phyloP scores from a whole-genome alignment of 108 stramenopile species.

The Nannochloropsis salina region DNA sequence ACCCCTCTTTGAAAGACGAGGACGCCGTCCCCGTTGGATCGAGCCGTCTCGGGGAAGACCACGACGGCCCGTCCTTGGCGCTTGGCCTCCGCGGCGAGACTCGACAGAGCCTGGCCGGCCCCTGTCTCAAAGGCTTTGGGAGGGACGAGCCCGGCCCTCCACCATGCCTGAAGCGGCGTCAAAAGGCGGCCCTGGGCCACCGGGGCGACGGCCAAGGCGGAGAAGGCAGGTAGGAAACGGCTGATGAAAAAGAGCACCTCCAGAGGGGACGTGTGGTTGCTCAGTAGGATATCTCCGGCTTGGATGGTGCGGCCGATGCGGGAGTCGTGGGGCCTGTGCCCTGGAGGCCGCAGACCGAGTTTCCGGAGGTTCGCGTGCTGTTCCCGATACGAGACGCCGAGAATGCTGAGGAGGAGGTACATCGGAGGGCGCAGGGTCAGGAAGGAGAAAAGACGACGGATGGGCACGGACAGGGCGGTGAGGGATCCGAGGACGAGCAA shows the following conservation, averaged over 20 bases:
- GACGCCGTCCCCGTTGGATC: not conserved
- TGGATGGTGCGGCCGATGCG: not conserved
- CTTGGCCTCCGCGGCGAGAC: not conserved
- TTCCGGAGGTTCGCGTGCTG: constrained; percentile 6
- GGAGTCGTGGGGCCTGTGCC: not conserved
- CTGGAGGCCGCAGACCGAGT: constrained; percentile 15
- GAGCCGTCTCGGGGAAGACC: not conserved
- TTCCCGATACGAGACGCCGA: not conserved
- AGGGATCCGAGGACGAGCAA: not conserved
- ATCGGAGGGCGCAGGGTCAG: not conserved
- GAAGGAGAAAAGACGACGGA: not conserved
- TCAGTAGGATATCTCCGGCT: not conserved
- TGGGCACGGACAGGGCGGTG: not conserved
- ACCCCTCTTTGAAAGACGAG: not conserved
- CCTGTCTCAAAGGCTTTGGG: not conserved
- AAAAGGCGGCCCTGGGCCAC: not conserved
- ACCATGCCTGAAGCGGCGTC: not conserved
- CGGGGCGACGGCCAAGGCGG: not conserved
- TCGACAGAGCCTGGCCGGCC: not conserved
- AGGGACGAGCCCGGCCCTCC: not conserved
- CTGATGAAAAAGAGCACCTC: constrained; percentile 10
- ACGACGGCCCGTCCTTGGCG: not conserved
- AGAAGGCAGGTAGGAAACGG: not conserved
- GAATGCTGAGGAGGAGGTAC: not conserved
- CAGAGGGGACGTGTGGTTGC: not conserved